Evolutionary conservation across 2,329 filamentous ascomycete species (phyloP).

Genomic region (Bipolaris gigantea): DNA sequence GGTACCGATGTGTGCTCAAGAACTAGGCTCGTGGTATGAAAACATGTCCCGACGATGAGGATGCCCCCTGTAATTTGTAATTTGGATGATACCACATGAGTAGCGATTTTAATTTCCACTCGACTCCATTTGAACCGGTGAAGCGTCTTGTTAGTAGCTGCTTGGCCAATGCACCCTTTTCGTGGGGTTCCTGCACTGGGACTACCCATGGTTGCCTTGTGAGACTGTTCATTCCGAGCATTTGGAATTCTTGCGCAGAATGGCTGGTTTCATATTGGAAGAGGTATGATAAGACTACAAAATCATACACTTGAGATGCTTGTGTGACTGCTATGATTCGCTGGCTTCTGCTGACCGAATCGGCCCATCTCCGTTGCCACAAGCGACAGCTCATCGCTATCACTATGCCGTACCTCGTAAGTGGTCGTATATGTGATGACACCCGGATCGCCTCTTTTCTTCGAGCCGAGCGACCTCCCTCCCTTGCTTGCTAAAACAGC

Average conservation of each 20-base stretch:
- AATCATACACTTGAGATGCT: conserved; percentile 15
- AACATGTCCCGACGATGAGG: neutral
- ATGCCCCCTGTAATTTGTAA: conserved; percentile 10
- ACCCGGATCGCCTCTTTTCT: neutral
- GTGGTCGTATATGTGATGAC: conserved; percentile 22
- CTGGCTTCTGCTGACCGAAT: conserved; percentile 4
- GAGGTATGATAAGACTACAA: conserved; percentile 8
- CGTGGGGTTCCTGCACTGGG: neutral
- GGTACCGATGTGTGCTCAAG: conserved; percentile 48
- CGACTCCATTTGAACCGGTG: too few relatives aligned
- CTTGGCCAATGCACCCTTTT: neutral
- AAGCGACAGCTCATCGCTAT: conserved; percentile 16
- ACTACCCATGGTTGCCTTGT: neutral
- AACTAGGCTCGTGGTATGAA: conserved; percentile 15
- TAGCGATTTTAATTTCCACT: neutral
- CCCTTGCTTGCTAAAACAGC: conserved; percentile 9
- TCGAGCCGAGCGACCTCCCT: conserved; percentile 3
- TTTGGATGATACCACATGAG: neutral
- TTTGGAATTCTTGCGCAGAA: too few relatives aligned
- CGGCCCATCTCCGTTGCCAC: conserved; percentile 10
- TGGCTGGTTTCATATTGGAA: neutral
- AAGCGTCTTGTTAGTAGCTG: neutral
- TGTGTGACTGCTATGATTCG: conserved; percentile 9
- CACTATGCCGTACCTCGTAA: conserved; percentile 15
- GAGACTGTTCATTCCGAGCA: too few relatives aligned